phyloP scores from a whole-genome alignment of 352 stramenopile species.

The Phytophthora capsici region DNA sequence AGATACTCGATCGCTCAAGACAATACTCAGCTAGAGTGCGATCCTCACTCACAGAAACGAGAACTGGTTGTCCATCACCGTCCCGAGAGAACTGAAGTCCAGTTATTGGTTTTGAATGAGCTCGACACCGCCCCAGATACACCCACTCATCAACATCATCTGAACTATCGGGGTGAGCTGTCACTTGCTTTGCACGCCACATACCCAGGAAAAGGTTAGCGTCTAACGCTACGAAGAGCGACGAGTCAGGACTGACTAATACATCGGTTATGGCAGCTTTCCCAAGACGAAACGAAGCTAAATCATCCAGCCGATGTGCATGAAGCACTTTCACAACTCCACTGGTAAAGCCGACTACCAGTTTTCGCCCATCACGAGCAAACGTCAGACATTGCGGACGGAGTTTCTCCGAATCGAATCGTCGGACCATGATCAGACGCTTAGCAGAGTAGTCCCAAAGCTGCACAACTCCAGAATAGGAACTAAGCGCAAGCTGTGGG shows the following conservation, averaged over 20 bases:
- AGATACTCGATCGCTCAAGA: conserved; percentile 78
- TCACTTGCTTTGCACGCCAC: conserved; percentile 64
- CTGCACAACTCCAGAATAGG: conserved; percentile 86
- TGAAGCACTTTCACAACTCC: conserved; percentile 89
- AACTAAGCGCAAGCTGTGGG: conserved; percentile 80
- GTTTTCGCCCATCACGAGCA: conserved; percentile 69
- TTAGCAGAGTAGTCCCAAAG: conserved; percentile 92
- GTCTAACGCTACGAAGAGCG: conserved; percentile 84
- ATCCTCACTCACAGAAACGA: conserved; percentile 91
- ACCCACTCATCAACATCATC: conserved; percentile 63
- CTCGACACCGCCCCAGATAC: conserved; percentile 83
- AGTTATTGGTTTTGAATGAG: conserved; percentile 85
- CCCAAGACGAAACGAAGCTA: conserved; percentile 66
- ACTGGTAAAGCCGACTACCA: conserved; percentile 90
- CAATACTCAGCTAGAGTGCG: conserved; percentile 91
- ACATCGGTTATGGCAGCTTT: conserved; percentile 84
- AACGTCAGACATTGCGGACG: conserved; percentile 86
- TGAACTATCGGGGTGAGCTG: conserved; percentile 4
- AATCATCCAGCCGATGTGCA: conserved; percentile 76
- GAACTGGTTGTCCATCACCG: conserved; percentile 70
- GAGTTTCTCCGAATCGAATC: conserved; percentile 67
- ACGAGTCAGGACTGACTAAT: conserved; percentile 72
- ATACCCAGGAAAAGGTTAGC: conserved; percentile 75
- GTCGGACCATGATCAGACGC: conserved; percentile 83
- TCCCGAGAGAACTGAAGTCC: conserved; percentile 88